Evolutionary conservation across 495 filamentous ascomycete genomes (phyloP).

Genomic region (Hypoxylon lienhwacheense): DNA sequence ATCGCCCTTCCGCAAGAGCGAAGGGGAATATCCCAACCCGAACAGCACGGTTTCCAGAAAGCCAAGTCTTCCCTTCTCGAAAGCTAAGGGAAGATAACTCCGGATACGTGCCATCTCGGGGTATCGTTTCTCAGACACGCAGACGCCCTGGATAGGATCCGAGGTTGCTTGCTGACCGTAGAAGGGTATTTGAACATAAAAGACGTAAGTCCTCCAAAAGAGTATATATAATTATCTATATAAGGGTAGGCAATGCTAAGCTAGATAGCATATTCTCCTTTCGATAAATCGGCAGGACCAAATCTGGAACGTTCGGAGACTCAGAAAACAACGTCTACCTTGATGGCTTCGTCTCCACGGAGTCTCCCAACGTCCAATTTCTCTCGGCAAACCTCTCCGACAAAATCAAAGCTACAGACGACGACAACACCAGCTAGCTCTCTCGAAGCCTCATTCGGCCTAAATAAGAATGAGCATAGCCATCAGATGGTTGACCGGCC

Average conservation of each 20-base stretch:
- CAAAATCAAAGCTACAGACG: conserved; percentile 16
- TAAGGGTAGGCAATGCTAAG: conserved; percentile 2
- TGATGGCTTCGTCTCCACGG: not conserved
- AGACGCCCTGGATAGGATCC: conserved; percentile 32
- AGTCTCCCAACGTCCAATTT: conserved; percentile 5
- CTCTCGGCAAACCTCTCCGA: conserved; percentile 11
- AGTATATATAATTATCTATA: not conserved
- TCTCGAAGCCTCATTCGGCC: conserved; percentile 5
- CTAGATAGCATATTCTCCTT: conserved; percentile 22
- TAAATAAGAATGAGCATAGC: not conserved
- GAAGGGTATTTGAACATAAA: conserved; percentile 40
- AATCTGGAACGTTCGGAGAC: not conserved
- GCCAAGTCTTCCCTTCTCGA: conserved; percentile 13
- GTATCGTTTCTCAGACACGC: conserved; percentile 12
- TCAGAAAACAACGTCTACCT: conserved; percentile 1
- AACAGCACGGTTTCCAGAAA: not conserved
- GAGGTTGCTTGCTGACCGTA: conserved; percentile 37
- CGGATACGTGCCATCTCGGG: not conserved
- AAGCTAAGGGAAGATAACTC: not conserved
- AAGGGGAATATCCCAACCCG: not conserved
- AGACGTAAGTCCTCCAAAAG: conserved; percentile 25
- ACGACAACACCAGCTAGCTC: conserved; percentile 1
- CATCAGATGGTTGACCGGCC: not conserved
- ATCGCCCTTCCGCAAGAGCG: not conserved
- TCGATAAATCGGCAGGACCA: conserved; percentile 1